Evolutionary conservation across 768 basidiomycete genomes (phyloP), one percentile per base, ranked within the genome.

Genomic region (Lentinula sp.): DNA sequence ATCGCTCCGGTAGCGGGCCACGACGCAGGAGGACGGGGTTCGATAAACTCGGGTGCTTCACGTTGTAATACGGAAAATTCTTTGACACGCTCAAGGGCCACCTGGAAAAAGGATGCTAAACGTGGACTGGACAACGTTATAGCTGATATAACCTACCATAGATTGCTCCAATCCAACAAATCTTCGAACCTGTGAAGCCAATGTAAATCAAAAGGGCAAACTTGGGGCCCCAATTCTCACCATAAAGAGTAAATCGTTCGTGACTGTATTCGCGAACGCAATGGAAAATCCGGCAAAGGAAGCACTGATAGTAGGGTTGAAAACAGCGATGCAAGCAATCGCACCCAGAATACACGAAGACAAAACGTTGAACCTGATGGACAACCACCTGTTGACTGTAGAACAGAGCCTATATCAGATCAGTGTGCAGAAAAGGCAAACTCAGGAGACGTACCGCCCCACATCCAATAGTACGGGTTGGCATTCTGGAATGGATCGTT

Each of bases 151-250:
- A 63, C 74, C 62, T 61, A 91, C 94, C 93, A 97, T 94, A 12
- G 90, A 90, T 72, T 97, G 94, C 69, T 97, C 93, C 18, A 96
- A 76, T 18, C 90, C 85, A 33, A 95, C 93, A 64, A 93, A 93
- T 49, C 91, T 82, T 55, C 91, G 83, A 52, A 93, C 86, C 78
- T 81, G 61, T 23, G 60, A 52, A 4, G 15, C 16, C 5, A 37
- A 53, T 7, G 35, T 48, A 3, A 48, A 20, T 13, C 12, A 16
- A 33, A 33, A 36, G 28, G 4, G 15, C 36, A 41, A 36, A 53
- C 36, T 45, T 43, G 45, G 51, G 33, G 16, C 1, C 1, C 18
- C 4, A 20, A 54, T 42, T 64, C 73, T 66, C 61, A 84, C 87
- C 74, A 88, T 73, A 73, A 88, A 86, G 57, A 89, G 67, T 35